These are phyloP conservation scores for Coccomyxa subellipsoidea DNA, from an alignment of 163 green algal genomes.

Conservation along the genomic window DNA sequence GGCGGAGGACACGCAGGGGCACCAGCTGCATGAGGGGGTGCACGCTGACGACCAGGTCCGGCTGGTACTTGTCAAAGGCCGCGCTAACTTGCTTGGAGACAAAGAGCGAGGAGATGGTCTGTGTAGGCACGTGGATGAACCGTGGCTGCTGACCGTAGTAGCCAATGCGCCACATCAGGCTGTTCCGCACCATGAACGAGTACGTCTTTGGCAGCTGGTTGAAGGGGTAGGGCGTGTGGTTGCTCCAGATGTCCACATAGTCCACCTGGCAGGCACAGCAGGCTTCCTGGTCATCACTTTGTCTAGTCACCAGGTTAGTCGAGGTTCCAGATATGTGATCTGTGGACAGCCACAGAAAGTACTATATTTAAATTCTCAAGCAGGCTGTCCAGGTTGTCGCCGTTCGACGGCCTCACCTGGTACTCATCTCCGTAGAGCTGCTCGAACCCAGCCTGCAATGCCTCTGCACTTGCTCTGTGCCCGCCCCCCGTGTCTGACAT, in stretches of 20 bases:
- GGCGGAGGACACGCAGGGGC: slow-evolving; percentile 66
- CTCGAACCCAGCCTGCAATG: slow-evolving; percentile 59
- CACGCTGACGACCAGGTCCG: slow-evolving; percentile 91
- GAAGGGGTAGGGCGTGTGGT: slow-evolving; percentile 87
- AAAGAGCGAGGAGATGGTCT: slow-evolving; percentile 21
- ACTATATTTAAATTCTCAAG: no score
- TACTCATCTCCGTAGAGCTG: slow-evolving; percentile 74
- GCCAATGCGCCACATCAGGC: slow-evolving; percentile 73
- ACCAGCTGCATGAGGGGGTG: slow-evolving; percentile 96
- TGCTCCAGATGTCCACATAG: slow-evolving; percentile 93
- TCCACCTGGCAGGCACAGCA: slow-evolving; percentile 42
- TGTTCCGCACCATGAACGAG: slow-evolving; percentile 89
- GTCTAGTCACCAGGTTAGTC: no score
- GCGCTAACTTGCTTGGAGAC: slow-evolving; percentile 29
- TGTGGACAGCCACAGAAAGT: no score
- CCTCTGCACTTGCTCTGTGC: slow-evolving; percentile 89
- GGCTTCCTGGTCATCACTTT: neutral
- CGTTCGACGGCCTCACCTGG: no score
- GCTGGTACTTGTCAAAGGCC: slow-evolving; percentile 76
- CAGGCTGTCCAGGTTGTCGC: no score
- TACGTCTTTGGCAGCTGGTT: slow-evolving; percentile 89
- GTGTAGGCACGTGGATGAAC: slow-evolving; percentile 65
- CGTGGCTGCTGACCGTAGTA: slow-evolving; percentile 72
- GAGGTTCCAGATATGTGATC: no score
- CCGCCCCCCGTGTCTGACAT: slow-evolving; percentile 97